phyloP scores from a whole-genome alignment of 75 land plant genomes.

The Cupressus sempervirens region DNA sequence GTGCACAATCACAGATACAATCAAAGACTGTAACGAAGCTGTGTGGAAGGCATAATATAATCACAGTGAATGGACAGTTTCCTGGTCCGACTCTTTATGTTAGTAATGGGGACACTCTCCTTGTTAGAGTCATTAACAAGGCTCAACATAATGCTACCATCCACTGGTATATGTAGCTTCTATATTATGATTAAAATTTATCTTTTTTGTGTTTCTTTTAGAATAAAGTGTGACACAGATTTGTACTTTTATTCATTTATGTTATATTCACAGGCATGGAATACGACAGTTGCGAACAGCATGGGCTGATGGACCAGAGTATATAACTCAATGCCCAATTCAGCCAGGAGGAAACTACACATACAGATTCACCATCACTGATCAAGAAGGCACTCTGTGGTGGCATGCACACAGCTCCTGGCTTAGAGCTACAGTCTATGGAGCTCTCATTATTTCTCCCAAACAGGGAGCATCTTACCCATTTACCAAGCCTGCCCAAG shows the following conservation, averaged over 20 bases:
- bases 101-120: constrained; percentile 16
- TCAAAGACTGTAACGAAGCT: constrained; percentile 1
- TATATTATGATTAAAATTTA: too few relatives aligned
- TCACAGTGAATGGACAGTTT: constrained; percentile 16
- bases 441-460: constrained; percentile 25
- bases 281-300: constrained; percentile 1
- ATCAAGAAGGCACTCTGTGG: constrained; percentile 32
- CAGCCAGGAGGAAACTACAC: constrained; percentile 6
- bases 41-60: neutral
- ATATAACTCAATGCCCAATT: constrained; percentile 8
- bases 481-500: constrained; percentile 2
- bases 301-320: constrained; percentile 18
- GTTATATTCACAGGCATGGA: constrained; percentile 10
- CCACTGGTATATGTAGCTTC: constrained; percentile 12
- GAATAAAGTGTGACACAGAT: too few relatives aligned
- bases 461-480: constrained; percentile 15
- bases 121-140: constrained; percentile 17
- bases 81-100: constrained; percentile 19
- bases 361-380: constrained; percentile 13
- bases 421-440: constrained; percentile 43
- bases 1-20: neutral
- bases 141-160: constrained; percentile 14
- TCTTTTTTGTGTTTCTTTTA: too few relatives aligned
- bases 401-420: constrained; percentile 17
- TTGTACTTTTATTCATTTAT: too few relatives aligned